Conservation (phyloP, 805 yeast genomes). For the Pichia occidentalis region DNA sequence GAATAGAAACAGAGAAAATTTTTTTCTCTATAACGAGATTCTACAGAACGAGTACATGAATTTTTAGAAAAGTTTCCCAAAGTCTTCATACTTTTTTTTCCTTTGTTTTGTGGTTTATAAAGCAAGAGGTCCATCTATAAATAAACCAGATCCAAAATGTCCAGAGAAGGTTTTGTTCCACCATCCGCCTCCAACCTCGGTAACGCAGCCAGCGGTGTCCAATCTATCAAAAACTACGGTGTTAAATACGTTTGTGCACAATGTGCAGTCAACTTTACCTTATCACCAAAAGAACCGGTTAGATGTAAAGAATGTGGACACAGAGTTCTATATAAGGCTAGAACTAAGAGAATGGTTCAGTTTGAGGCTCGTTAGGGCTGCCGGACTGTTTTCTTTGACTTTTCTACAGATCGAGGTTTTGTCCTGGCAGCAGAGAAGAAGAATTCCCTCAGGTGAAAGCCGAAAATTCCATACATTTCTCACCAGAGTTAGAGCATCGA, state of each 20-base stretch:
- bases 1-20: conserved; percentile 1
- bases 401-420: neutral
- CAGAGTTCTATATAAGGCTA: conserved; percentile 92
- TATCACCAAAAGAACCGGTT: conserved; percentile 91
- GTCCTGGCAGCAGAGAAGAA: too few species aligned
- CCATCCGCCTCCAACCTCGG: conserved; percentile 68
- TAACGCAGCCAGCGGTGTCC: conserved; percentile 81
- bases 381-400: neutral
- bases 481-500: too few species aligned
- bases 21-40: neutral
- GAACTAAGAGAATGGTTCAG: conserved; percentile 95
- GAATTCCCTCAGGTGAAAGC: too few species aligned
- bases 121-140: neutral
- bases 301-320: conserved; percentile 99
- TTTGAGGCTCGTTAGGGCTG: conserved; percentile 69
- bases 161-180: conserved; percentile 82
- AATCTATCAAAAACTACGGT: conserved; percentile 62
- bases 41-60: neutral
- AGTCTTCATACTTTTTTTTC: neutral
- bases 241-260: conserved; percentile 94
- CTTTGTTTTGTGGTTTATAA: neutral
- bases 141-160: conserved; percentile 11
- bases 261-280: conserved; percentile 83
- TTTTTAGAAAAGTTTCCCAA: neutral
- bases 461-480: too few species aligned